A percentile compares a stretch with the other conserved stretches of the same genome.
These are phyloP conservation scores for Umbilicus rupestris DNA, from an alignment of 164 flowering plant species.

Conservation along the genomic window DNA sequence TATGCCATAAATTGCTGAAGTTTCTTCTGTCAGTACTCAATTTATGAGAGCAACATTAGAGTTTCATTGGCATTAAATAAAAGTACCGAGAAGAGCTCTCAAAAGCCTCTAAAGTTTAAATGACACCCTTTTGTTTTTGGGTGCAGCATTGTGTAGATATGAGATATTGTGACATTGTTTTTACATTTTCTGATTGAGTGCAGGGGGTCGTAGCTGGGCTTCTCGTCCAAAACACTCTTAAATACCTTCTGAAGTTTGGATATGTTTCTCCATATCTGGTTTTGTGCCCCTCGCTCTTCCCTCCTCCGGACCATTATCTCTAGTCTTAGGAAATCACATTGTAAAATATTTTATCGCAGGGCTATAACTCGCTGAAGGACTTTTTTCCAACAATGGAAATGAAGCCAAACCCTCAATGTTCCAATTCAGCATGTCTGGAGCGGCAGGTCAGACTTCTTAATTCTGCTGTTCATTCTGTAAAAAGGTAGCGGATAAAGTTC, in stretches of 20 bases:
- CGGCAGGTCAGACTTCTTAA: conserved; percentile 54
- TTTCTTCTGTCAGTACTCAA: too few relatives aligned
- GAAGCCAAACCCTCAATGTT: conserved; percentile 96
- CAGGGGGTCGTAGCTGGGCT: conserved; percentile 99
- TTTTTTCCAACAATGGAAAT: conserved; percentile 96
- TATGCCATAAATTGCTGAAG: too few relatives aligned
- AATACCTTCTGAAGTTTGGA: conserved; percentile 83
- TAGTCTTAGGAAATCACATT: background rate
- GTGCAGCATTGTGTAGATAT: conserved; percentile 5
- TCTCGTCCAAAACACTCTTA: conserved; percentile 87
- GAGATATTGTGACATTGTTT: conserved; percentile 10
- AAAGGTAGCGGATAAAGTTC: background rate
- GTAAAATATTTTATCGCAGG: conserved; percentile 30
- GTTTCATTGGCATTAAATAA: too few relatives aligned
- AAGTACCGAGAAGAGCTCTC: too few relatives aligned
- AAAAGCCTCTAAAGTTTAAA: too few relatives aligned
- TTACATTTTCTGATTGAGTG: background rate
- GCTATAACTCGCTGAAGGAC: conserved; percentile 92
- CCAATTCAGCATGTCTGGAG: conserved; percentile 75
- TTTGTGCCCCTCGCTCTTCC: conserved; percentile 3
- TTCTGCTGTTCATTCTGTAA: background rate
- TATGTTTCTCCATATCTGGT: conserved; percentile 92
- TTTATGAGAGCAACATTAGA: too few relatives aligned
- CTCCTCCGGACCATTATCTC: too few relatives aligned
- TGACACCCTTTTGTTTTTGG: background rate